phyloP scores from a whole-genome alignment of 371 early-diverging fungal genomes.

The Batkoa obscura region DNA sequence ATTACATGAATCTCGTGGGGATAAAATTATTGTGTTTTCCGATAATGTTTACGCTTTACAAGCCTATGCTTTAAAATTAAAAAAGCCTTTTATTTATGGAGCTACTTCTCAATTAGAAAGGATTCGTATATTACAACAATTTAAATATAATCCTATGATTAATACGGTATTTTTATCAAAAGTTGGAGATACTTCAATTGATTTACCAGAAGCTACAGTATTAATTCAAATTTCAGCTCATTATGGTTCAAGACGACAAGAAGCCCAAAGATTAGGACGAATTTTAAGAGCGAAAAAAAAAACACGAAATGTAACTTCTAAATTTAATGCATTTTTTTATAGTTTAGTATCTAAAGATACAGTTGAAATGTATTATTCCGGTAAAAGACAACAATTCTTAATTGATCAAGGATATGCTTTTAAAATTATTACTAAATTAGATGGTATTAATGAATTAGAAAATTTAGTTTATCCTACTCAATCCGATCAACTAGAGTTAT shows the following conservation, averaged over 20 bases:
- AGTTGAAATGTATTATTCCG: conserved; percentile 98
- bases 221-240: conserved; percentile 98
- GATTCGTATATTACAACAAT: conserved; percentile 86
- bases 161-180: conserved; percentile 98
- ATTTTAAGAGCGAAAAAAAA: conserved; percentile 97
- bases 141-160: conserved; percentile 82
- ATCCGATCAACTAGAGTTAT: conserved; percentile 68
- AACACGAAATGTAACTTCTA: conserved; percentile 85
- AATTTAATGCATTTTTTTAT: conserved; percentile 95
- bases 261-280: conserved; percentile 94
- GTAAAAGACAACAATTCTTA: conserved; percentile 96
- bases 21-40: conserved; percentile 99
- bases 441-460: conserved; percentile 58
- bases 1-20: conserved; percentile 90
- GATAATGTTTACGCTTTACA: conserved; percentile 96
- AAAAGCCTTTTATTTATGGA: conserved; percentile 94
- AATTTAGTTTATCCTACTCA: conserved; percentile 44
- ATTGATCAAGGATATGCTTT: conserved; percentile 99
- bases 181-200: conserved; percentile 98
- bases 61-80: conserved; percentile 81
- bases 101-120: conserved; percentile 92
- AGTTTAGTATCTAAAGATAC: conserved; percentile 96
- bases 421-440: conserved; percentile 74
- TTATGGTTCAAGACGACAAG: conserved; percentile 98
- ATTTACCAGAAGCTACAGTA: conserved; percentile 98